These are phyloP conservation scores for Xylaria bambusicola DNA, from an alignment of 495 filamentous ascomycete genomes.

Conservation along the genomic window DNA sequence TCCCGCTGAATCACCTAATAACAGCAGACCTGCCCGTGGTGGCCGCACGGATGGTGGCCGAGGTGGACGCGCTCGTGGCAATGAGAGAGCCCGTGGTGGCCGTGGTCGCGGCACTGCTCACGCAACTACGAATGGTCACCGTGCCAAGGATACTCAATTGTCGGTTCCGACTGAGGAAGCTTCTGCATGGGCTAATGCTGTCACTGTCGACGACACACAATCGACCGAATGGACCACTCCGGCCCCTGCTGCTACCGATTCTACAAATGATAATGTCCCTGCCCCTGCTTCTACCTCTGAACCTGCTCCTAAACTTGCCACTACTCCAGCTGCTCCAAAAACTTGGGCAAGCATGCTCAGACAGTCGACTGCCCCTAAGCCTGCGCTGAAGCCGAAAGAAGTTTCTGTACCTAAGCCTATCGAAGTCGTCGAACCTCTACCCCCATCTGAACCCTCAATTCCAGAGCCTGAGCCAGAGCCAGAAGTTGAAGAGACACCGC, in stretches of 20 bases:
- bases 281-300: constrained; percentile 27
- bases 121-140: constrained; percentile 53
- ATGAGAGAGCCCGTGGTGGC: constrained; percentile 33
- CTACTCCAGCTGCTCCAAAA: constrained; percentile 43
- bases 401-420: constrained; percentile 39
- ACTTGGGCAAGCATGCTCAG: constrained; percentile 62
- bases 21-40: constrained; percentile 53
- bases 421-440: constrained; percentile 45
- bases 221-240: constrained; percentile 28
- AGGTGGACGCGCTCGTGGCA: constrained; percentile 61
- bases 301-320: constrained; percentile 32
- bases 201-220: constrained; percentile 39
- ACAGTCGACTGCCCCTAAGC: constrained; percentile 46
- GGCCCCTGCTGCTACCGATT: constrained; percentile 22
- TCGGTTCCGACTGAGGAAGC: constrained; percentile 54
- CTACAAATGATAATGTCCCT: constrained; percentile 24
- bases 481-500: constrained; percentile 29
- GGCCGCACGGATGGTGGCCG: constrained; percentile 70
- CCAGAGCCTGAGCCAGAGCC: constrained; percentile 40
- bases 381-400: constrained; percentile 49
- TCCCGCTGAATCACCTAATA: constrained; percentile 50
- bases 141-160: constrained; percentile 49
- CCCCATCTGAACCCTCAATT: constrained; percentile 33
- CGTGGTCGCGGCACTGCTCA: constrained; percentile 65
- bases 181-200: constrained; percentile 37